phyloP scores from a whole-genome alignment of 371 early-diverging fungal species.

The Chytridium lagenaria region DNA sequence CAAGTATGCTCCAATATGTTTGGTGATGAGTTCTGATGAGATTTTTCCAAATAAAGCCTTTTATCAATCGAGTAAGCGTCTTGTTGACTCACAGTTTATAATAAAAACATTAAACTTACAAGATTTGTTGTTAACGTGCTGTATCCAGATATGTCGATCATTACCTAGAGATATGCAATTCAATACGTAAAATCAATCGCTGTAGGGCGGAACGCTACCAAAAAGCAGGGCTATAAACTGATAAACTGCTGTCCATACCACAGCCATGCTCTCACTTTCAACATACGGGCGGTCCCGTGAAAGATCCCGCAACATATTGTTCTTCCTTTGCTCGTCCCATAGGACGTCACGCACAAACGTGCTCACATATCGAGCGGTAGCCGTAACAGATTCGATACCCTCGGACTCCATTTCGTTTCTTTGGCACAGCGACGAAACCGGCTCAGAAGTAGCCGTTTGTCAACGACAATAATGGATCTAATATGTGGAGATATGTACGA shows the following conservation, averaged over 20 bases:
- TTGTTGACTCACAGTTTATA: background rate
- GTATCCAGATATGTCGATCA: constrained; percentile 25
- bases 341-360: background rate
- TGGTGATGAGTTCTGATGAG: constrained; percentile 20
- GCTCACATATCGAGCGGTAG: background rate
- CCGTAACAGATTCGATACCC: background rate
- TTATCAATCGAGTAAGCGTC: background rate
- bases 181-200: background rate
- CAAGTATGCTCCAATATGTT: constrained; percentile 6
- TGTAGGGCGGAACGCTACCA: too few species aligned
- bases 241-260: background rate
- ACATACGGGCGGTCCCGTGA: background rate
- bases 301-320: background rate
- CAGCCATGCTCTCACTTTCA: constrained; percentile 2
- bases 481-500: too few species aligned
- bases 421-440: too few species aligned
- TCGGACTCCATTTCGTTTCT: background rate
- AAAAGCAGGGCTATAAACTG: too few species aligned
- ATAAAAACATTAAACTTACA: background rate
- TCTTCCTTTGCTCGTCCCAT: background rate
- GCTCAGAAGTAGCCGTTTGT: too few species aligned
- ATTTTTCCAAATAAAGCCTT: constrained; percentile 7
- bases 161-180: constrained; percentile 5
- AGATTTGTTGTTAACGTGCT: constrained; percentile 4
- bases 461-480: too few species aligned